Evolutionary conservation across 805 yeast species (phyloP), one percentile per base, ranked within the genome.

Genomic region (Teunomyces atbi): DNA sequence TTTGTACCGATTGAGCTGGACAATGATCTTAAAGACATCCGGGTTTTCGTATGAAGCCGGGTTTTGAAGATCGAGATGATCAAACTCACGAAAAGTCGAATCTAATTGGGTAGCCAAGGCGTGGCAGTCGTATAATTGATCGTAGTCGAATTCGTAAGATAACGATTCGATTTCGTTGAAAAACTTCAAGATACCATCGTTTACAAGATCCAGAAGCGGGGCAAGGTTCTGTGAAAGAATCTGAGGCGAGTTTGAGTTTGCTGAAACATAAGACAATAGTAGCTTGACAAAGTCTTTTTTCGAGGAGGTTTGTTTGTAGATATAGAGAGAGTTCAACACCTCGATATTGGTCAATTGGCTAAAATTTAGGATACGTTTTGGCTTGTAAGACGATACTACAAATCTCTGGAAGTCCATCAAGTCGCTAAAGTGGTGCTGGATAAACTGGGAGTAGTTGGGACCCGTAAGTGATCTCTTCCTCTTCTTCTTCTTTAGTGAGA

Each of bases 1-100:
- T 30, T 56, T 57, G 48, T 61, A 63, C 18, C 64, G 52, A 32
- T 58, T 53, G n/a, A 59, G 48, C 41, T 61, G 65, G 42, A 64
- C 52, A 20, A 57, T 50, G 13, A 60, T 44, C 32, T 50, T 48
- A 45, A 59, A 61, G 42, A 52, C 56, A 27, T 46, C 45, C 5
- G 47, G 38, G 8, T 44, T 36, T 12, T 34, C 44, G 27, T 36
- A 36, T 11, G 39, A 36, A 6, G 23, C 16, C 7, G 13, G 27
- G n/a, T 49, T 46, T 11, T 45, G 43, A n/a, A 44, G 42, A 20
- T 37, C 34, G 28, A 56, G 52, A 8, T 40, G 42, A 33, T 57
- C 49, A 44, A 55, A 56, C 26, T 60, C 56, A 13, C 45, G 33
- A 19, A 65, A 48, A 12, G 53, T 56, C 15, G 19, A 16, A 12